Evolutionary conservation across 2,329 filamentous ascomycete species (phyloP).

Genomic region (Cytospora paraplurivora): DNA sequence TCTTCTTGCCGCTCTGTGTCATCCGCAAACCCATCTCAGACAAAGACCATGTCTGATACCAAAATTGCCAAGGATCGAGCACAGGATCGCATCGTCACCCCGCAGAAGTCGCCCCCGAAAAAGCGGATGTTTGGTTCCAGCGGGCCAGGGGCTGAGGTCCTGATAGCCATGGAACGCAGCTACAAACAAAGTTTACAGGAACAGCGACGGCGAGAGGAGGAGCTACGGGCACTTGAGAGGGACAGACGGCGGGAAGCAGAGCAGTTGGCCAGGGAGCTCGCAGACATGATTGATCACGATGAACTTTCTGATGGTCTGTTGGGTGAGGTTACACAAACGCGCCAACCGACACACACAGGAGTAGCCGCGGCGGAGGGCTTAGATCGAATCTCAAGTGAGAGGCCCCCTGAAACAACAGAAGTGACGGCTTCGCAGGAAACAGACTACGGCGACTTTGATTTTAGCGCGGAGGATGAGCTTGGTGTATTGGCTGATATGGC

Average conservation of each 20-base stretch:
- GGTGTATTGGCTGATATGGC: constrained; percentile 15
- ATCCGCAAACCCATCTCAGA: background rate
- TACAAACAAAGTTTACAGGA: constrained; percentile 35
- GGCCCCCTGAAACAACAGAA: background rate
- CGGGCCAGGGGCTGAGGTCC: constrained; percentile 32
- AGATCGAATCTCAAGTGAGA: background rate
- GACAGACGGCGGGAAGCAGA: background rate
- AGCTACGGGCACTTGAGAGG: constrained; percentile 6
- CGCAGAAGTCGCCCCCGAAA: constrained; percentile 31
- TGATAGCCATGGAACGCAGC: constrained; percentile 37
- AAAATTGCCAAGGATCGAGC: background rate
- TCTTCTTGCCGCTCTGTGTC: background rate
- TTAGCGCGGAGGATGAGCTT: constrained; percentile 13
- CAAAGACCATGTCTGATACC: background rate
- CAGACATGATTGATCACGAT: constrained; percentile 7
- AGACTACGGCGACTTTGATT: constrained; percentile 35
- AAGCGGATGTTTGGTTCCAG: constrained; percentile 41
- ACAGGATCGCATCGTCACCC: background rate
- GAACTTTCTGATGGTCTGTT: background rate
- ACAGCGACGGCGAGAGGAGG: constrained; percentile 24
- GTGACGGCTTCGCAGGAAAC: constrained; percentile 35
- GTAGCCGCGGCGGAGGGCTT: background rate
- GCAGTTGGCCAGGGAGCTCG: background rate
- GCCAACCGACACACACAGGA: background rate
- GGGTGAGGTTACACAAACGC: background rate